Conservation (phyloP, 805 yeast genomes). For the Naumovozyma castellii region DNA sequence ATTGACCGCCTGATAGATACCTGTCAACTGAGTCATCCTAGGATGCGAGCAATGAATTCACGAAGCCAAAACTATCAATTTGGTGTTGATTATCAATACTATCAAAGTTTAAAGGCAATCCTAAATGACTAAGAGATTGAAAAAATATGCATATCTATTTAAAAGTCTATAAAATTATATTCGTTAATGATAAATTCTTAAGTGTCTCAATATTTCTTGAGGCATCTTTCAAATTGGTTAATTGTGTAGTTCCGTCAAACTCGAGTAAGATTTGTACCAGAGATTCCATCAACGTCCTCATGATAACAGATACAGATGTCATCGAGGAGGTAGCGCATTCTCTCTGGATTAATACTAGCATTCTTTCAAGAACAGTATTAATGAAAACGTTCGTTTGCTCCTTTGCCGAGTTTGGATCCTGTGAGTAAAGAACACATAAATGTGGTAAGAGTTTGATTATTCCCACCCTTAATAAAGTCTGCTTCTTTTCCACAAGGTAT, state of each 20-base stretch:
- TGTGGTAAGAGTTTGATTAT: slow-evolving; percentile 12
- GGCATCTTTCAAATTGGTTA: not conserved
- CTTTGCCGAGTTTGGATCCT: not conserved
- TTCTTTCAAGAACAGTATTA: slow-evolving; percentile 10
- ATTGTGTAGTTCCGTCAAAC: slow-evolving; percentile 1
- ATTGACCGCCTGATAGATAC: not conserved
- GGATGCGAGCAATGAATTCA: not conserved
- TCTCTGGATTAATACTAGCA: slow-evolving; percentile 7
- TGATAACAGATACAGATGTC: slow-evolving; percentile 1
- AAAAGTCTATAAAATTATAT: not conserved
- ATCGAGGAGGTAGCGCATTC: not conserved
- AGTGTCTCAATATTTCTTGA: not conserved
- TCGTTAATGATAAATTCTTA: not conserved
- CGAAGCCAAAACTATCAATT: not conserved
- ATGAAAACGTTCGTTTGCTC: not conserved
- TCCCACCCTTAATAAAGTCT: slow-evolving; percentile 5
- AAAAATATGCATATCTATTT: no score
- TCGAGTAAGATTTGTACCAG: slow-evolving; percentile 17
- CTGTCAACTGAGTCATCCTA: not conserved
- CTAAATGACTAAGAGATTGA: slow-evolving; percentile 1
- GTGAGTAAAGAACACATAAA: slow-evolving; percentile 1
- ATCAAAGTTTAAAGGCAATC: not conserved
- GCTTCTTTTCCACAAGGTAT: slow-evolving; percentile 11
- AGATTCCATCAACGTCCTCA: slow-evolving; percentile 10
- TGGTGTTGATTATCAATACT: not conserved